Base-by-base conservation (phyloP, 495 filamentous ascomycete genomes). In the Neurospora hispaniola region DNA sequence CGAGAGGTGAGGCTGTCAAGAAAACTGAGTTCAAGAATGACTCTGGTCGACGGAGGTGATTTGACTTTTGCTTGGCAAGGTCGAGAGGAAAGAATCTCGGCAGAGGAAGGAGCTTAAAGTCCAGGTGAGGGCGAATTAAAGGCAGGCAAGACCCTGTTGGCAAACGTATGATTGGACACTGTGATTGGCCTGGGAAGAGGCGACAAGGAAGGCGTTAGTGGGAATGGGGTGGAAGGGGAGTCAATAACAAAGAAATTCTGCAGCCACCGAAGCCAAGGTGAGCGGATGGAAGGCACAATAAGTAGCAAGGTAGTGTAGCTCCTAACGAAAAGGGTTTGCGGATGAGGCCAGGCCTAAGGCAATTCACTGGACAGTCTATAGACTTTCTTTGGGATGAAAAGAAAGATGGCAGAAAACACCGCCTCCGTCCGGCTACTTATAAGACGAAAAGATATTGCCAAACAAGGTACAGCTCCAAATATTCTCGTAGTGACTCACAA, bases 211-310 rank as follows among this genome's bases (percentile, higher is more conserved):
- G 54, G 54, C 23, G 11, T 23, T 23, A 62, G 12, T 27, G 31
- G 54, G 54, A 62, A 16, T 46, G 11, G 27, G 27, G 54, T 18
- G 27, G 23, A 62, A 62, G 23, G 54, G 42, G 48, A 35, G 70
- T 71, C 70, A n/a, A 59, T 46, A 71, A 71, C 70, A 71, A 71
- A 71, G 70, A 71, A 71, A 71, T 59, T 35, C 41, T 71, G 42
- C 23, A 71, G 40, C 70, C 70, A 71, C 39, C 39, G 27, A 66
- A 66, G 54, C 54, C 54, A 66, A 66, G 27, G 14, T 66, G 54
- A 66, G 54, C 23, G 14, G 54, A 66, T 31, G 54, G 54, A 66
- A 66, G 54, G 27, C 54, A 66, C 54, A 66, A 66, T 38, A 12
- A 12, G 27, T 35, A 66, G 14, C 14, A 23, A 31, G 54, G 14